Base-by-base conservation (phyloP, 2,329 filamentous ascomycete species). In the Emmonsiellopsis sp. region DNA sequence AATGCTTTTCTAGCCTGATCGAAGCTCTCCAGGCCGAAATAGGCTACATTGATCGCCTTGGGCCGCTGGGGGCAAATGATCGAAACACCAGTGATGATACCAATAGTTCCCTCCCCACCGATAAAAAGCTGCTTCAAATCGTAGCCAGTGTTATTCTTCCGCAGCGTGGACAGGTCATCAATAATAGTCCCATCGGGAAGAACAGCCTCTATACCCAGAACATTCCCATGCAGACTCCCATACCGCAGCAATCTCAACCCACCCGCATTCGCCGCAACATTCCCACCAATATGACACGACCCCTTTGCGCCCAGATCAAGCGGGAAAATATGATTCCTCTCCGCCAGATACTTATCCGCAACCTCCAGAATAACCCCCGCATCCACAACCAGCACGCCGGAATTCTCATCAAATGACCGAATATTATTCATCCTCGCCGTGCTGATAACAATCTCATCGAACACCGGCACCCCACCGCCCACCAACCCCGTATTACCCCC, bases 91-190 rank as follows among this genome's bases (percentile, higher is more conserved):
- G 93, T 98, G 63, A 98, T 87, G 63, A 97, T 87, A 51, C 93
- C 93, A 58, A 97, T 86, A 5, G 93, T 97, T 27, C 93, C 93
- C 71, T 98, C 93, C 34, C 85, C 88, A 45, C 93, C 93, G 63
- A 98, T 95, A 69, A 98, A 96, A 37, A 96, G 80, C 71, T 96
- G 92, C 76, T 96, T 96, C 54, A 96, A 72, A 68, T 98, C 94
- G 71, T 97, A 98, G 32, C 93, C 93, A 2, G 93, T 98, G 75
- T 98, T 98, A 78, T 98, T 97, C 78, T 98, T 98, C 60, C 93
- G 84, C 54, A 98, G 77, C 55, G 82, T 91, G 61, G 83, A 86
- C 34, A 98, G 82, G 62, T 96, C 90, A 62, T 97, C 84, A 45
- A 98, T 79, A 61, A 98, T 81, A 6, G 90, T 96, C 52, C 93